Conservation (phyloP, 106 monocot species). For the Dendrobium officinale region DNA sequence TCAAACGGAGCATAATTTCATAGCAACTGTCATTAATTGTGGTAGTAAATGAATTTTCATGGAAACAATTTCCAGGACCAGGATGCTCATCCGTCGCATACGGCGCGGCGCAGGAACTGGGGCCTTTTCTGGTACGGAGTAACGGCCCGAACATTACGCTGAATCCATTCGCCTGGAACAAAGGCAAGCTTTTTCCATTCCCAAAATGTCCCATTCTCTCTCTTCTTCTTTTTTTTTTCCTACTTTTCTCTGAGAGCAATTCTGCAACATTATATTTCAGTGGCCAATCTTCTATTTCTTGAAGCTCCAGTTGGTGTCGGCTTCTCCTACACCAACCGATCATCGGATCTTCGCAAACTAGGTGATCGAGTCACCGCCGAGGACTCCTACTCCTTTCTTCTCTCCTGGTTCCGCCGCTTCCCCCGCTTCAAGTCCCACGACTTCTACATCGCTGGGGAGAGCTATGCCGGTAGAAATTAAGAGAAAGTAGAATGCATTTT, state of each 20-base stretch:
- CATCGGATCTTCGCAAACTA: slow-evolving; percentile 39
- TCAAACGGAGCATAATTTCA: too few relatives aligned
- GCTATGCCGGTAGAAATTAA: slow-evolving; percentile 60
- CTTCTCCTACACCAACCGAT: slow-evolving; percentile 74
- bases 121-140: slow-evolving; percentile 62
- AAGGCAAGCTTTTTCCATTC: slow-evolving; percentile 37
- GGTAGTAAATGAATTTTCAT: too few relatives aligned
- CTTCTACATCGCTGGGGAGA: slow-evolving; percentile 88
- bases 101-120: slow-evolving; percentile 77
- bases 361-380: slow-evolving; percentile 59
- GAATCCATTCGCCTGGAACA: slow-evolving; percentile 83
- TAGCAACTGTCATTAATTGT: too few relatives aligned
- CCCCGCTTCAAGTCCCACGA: slow-evolving; percentile 58
- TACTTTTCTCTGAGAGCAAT: neutral
- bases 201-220: neutral
- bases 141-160: slow-evolving; percentile 42
- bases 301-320: slow-evolving; percentile 84
- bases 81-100: slow-evolving; percentile 86
- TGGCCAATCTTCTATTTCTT: slow-evolving; percentile 70
- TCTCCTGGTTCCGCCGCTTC: slow-evolving; percentile 66
- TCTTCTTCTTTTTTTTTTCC: neutral
- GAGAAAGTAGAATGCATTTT: neutral
- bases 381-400: slow-evolving; percentile 66
- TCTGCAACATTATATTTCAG: slow-evolving; percentile 19
- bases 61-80: slow-evolving; percentile 37